Base-by-base conservation (phyloP, 768 basidiomycete species). In the Daedaleopsis nitida region DNA sequence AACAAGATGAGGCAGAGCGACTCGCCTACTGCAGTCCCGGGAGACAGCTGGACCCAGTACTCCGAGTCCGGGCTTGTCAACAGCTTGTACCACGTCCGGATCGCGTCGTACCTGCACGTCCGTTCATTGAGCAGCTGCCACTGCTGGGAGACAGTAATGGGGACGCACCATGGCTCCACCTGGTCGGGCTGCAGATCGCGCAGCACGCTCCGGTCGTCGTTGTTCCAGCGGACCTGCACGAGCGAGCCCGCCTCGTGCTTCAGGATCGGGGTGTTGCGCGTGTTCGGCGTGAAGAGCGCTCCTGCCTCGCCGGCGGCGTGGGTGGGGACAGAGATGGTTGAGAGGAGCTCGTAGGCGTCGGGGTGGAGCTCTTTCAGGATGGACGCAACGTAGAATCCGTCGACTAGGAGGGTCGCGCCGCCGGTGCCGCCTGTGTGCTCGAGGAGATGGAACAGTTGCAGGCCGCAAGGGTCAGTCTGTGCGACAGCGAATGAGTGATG, bases 381-480 rank as follows among this genome's bases (percentile, higher is more conserved):
- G 0, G 87, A 87, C 1, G 96, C 96, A 56, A 87, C 89, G 70
- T 96, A 91, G 80, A 97, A 97, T 24, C 94, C 96, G 69, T 99
- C 96, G 14, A 98, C 94, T 45, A 98, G 87, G n/a, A 98, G 81
- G 4, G 92, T 92, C 3, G 87, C 81, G 16, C 96, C 96, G 1
- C 96, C 96, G 14, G 81, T 79, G 19, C 94, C 94, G 1, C 86
- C 85, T 2, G 87, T 83, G 71, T 92, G 86, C 0, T 90, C 91
- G 39, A 98, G 86, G 47, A 98, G 82, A 74, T 99, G 97, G 78
- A 98, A 98, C 49, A 97, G 78, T 68, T 99, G 97, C 13, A 98
- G 78, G n/a, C 96, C 96, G 58, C 90, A 91, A 4, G 96, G 96
- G 72, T 98, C 93, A 24, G 91, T 96, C 91, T 94, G 59, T 14